Percentiles rank a stretch among this genome's conserved stretches.
Evolutionary conservation across 1,139 yeast genomes (phyloP).

Genomic region (Suhomyces wounanorum): DNA sequence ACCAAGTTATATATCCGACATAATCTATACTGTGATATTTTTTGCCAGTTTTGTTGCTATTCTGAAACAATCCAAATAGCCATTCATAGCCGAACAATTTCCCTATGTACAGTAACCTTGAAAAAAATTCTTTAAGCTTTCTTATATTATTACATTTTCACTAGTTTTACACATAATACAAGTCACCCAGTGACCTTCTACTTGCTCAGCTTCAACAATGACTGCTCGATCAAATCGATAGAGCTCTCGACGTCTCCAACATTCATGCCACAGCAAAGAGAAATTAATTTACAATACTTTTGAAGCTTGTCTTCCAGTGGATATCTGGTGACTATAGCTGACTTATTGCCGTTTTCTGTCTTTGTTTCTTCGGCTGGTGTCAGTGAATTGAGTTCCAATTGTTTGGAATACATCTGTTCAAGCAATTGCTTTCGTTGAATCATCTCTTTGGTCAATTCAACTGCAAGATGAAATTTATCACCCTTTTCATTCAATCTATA

Average conservation of each 20-base stretch:
- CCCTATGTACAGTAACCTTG: no score
- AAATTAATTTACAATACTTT: constrained; percentile 46
- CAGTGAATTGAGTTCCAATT: constrained; percentile 22
- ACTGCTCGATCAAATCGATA: constrained; percentile 48
- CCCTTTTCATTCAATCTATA: constrained; percentile 3
- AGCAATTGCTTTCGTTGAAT: constrained; percentile 23
- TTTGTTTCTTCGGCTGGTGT: background rate
- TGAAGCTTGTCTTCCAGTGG: constrained; percentile 38
- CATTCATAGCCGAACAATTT: no score
- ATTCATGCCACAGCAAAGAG: constrained; percentile 50
- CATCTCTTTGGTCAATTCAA: constrained; percentile 28
- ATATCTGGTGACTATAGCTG: constrained; percentile 28
- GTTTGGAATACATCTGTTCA: constrained; percentile 22
- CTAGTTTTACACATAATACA: constrained; percentile 6
- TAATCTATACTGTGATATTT: no score
- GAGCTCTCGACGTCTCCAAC: constrained; percentile 43
- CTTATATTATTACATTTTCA: background rate
- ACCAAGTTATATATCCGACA: no score
- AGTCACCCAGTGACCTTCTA: constrained; percentile 1
- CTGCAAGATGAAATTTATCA: constrained; percentile 22
- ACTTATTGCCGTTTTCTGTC: constrained; percentile 2
- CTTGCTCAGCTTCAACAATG: constrained; percentile 23
- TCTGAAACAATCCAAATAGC: no score
- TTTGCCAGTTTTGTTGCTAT: no score
- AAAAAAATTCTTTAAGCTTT: background rate